Base-by-base conservation (phyloP, 139 green algal species). In the Spirogloea muscicola region DNA sequence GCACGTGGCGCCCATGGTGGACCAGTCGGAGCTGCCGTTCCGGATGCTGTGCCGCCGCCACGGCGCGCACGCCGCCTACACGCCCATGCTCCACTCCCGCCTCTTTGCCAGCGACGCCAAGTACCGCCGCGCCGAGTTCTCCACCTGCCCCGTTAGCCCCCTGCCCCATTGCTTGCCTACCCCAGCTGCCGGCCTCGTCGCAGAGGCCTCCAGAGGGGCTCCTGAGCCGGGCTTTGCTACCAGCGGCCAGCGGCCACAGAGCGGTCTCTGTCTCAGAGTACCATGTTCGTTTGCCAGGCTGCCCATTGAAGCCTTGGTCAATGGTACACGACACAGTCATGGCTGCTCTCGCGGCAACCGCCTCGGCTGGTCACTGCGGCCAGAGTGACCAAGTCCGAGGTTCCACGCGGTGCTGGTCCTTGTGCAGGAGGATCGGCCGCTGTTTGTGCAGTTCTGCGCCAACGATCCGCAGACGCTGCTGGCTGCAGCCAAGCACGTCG, bases 401-500 rank as follows among this genome's bases (percentile, higher is more conserved):
- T n/a, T n/a, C n/a, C n/a, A 55, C 46, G 21, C 21, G 21, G 21
- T 55, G 46, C 46, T 31, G 21, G 46, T 21, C 57, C 29, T 33
- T 5, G 4, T 49, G 36, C 52, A 77, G 68, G 72, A 74, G 46
- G 92, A 97, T 85, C 64, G 82, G 13, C 94, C 94, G 0, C 77
- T 99, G 58, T 88, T 98, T 36, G 90, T 90, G 33, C 94, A 99
- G 87, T 99, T 99, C 73, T 99, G 94, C 80, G 90, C 91, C 43
- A 97, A 99, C 72, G 91, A 97, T 79, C 93, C 93, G 1, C 76
- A 90, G 6, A 86, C 79, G 4, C 65, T 97, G 59, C 63, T 97
- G n/a, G 39, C 38, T 3, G 91, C 94, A n/a, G 94, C 91, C 3
- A 71, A 48, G 40, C 60, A 89, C 9, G 88, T 88, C 41, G 72